Percentiles rank a stretch among this genome's conserved stretches.
Conservation (phyloP, 129 eudicot species). For the Flaveria brownii region DNA sequence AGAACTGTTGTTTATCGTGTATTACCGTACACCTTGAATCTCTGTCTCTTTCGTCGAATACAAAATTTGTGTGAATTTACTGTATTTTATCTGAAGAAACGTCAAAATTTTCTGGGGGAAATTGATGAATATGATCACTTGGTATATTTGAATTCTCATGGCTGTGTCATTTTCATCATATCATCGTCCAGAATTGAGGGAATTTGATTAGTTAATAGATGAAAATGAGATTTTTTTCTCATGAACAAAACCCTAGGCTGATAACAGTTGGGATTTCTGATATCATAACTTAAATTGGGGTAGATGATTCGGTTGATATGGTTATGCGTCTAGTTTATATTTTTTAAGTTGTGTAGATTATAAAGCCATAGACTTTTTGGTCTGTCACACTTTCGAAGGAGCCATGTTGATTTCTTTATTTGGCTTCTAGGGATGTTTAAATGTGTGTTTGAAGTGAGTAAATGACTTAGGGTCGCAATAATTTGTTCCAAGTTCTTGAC, state of each 20-base stretch:
- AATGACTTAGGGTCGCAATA: neutral
- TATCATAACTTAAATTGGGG: neutral
- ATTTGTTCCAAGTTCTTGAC: neutral
- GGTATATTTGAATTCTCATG: neutral
- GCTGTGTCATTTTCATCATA: neutral
- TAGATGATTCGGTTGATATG: too few relatives aligned
- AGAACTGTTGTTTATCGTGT: neutral
- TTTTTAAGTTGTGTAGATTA: too few relatives aligned
- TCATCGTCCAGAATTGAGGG: neutral
- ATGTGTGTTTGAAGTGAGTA: constrained; percentile 9
- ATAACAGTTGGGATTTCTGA: constrained; percentile 19
- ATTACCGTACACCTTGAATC: neutral
- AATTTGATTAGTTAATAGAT: neutral
- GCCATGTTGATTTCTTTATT: too few relatives aligned
- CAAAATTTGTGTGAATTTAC: neutral
- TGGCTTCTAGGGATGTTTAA: neutral
- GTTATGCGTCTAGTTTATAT: too few relatives aligned
- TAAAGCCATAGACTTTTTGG: too few relatives aligned
- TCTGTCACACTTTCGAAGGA: too few relatives aligned
- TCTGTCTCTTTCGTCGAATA: neutral
- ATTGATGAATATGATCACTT: constrained; percentile 7
- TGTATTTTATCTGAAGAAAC: neutral
- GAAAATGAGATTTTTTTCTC: neutral
- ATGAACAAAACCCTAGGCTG: constrained; percentile 13
- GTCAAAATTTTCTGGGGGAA: neutral